Percentiles rank a stretch among this genome's conserved stretches.
Evolutionary conservation across 1,284 basidiomycete genomes (phyloP).

Genomic region (Fomitopsis pinicola): DNA sequence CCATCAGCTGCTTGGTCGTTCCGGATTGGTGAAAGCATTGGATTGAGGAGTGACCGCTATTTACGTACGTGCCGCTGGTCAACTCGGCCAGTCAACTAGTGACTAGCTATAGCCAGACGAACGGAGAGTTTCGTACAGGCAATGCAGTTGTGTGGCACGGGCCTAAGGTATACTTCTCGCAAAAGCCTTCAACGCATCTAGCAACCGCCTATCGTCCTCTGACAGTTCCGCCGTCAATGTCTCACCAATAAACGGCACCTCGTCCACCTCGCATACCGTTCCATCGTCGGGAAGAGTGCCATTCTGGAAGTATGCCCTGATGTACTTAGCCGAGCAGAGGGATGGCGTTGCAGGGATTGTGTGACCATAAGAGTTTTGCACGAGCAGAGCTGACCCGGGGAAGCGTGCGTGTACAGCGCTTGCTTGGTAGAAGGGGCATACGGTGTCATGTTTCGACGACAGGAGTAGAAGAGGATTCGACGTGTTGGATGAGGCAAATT

Average conservation of each 20-base stretch:
- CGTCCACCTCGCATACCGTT: conserved; percentile 31
- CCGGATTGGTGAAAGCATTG: no score
- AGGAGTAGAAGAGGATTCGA: conserved; percentile 26
- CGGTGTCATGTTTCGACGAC: conserved; percentile 13
- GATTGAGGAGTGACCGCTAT: no score
- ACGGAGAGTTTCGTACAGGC: neutral
- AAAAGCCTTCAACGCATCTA: conserved; percentile 13
- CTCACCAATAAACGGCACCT: conserved; percentile 13
- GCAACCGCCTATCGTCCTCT: conserved; percentile 10
- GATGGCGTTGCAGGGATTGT: conserved; percentile 37
- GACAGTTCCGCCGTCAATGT: neutral
- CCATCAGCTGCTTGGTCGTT: no score
- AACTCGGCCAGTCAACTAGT: no score
- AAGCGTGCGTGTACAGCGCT: conserved; percentile 10
- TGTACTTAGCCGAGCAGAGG: conserved; percentile 35
- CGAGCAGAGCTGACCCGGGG: conserved; percentile 15
- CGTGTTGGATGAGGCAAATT: conserved; percentile 12
- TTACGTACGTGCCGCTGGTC: no score
- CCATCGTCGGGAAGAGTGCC: conserved; percentile 37
- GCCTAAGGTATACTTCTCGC: neutral
- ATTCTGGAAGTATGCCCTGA: conserved; percentile 37
- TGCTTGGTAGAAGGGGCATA: conserved; percentile 12
- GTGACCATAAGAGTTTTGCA: conserved; percentile 29
- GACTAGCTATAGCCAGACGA: no score
- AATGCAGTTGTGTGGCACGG: neutral